phyloP scores from a whole-genome alignment of 768 basidiomycete species.

The Megacollybia marginata region DNA sequence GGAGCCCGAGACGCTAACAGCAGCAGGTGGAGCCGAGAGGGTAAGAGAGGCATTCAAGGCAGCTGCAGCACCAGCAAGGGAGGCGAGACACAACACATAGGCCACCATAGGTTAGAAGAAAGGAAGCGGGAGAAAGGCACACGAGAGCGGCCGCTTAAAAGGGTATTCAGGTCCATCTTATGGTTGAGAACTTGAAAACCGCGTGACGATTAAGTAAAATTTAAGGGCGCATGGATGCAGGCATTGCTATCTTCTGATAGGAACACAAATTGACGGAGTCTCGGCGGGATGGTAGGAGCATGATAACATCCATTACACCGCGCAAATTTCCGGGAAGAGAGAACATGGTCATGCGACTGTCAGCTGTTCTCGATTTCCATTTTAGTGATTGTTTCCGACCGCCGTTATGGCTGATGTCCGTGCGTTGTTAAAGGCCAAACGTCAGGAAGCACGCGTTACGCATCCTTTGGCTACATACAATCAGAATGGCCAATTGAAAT shows the following conservation, averaged over 20 bases:
- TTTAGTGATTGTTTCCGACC: background rate
- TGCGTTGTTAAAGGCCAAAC: constrained; percentile 75
- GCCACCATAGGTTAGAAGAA: background rate
- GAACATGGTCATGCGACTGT: background rate
- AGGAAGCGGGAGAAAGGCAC: too few species aligned
- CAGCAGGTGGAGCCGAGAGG: constrained; percentile 24
- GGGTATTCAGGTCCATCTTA: too few species aligned
- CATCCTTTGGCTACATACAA: constrained; percentile 73
- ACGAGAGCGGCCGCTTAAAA: too few species aligned
- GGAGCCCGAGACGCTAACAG: constrained; percentile 33
- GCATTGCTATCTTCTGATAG: too few species aligned
- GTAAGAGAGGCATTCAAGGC: constrained; percentile 31
- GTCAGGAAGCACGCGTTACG: constrained; percentile 62
- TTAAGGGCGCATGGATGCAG: too few species aligned
- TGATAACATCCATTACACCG: background rate
- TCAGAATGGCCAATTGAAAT: constrained; percentile 59
- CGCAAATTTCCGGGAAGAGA: background rate
- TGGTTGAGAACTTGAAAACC: too few species aligned
- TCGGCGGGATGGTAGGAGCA: too few species aligned
- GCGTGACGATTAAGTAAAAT: too few species aligned
- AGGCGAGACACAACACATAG: background rate
- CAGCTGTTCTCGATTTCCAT: background rate
- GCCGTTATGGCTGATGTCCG: constrained; percentile 72
- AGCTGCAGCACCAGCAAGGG: too few species aligned
- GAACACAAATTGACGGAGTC: too few species aligned